A percentile compares a stretch with the other conserved stretches of the same genome.
Conservation (phyloP, 2,329 filamentous ascomycete genomes). For the Penicillium italicum region DNA sequence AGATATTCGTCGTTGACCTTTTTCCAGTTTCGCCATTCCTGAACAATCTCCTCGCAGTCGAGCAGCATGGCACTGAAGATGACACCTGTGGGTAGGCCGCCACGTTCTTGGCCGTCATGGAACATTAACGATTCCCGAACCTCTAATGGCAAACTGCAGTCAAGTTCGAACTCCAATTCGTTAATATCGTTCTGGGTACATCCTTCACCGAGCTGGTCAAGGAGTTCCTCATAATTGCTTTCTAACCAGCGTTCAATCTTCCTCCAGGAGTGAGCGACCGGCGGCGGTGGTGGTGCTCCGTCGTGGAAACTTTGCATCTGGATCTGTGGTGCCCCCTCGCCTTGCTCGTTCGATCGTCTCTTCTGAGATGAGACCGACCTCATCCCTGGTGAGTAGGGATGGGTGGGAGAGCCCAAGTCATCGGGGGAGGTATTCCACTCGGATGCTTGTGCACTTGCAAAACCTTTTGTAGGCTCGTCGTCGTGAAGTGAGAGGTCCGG, state of each 20-base stretch:
- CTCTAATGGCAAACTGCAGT: constrained; percentile 89
- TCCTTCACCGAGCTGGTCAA: constrained; percentile 86
- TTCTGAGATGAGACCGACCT: constrained; percentile 69
- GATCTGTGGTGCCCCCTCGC: constrained; percentile 77
- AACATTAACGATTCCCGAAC: constrained; percentile 85
- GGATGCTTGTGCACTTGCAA: constrained; percentile 55
- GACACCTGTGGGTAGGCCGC: constrained; percentile 84
- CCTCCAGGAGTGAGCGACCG: constrained; percentile 84
- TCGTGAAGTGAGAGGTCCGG: constrained; percentile 74
- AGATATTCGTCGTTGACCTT: constrained; percentile 89
- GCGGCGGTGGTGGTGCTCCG: constrained; percentile 83
- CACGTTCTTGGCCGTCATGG: constrained; percentile 96
- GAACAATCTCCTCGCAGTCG: constrained; percentile 95
- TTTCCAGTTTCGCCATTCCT: constrained; percentile 97
- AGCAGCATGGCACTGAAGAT: constrained; percentile 93
- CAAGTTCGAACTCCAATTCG: constrained; percentile 91
- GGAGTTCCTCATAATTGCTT: constrained; percentile 91
- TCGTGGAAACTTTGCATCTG: constrained; percentile 96
- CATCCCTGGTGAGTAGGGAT: constrained; percentile 87
- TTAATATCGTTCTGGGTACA: constrained; percentile 93
- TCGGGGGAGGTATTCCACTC: constrained; percentile 59
- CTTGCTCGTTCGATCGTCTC: constrained; percentile 56
- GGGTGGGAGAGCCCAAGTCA: constrained; percentile 55
- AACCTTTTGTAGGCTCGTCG: constrained; percentile 62
- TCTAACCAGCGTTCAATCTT: constrained; percentile 94